phyloP scores from a whole-genome alignment of 108 stramenopile genomes.

The Discostella pseudostelligera region DNA sequence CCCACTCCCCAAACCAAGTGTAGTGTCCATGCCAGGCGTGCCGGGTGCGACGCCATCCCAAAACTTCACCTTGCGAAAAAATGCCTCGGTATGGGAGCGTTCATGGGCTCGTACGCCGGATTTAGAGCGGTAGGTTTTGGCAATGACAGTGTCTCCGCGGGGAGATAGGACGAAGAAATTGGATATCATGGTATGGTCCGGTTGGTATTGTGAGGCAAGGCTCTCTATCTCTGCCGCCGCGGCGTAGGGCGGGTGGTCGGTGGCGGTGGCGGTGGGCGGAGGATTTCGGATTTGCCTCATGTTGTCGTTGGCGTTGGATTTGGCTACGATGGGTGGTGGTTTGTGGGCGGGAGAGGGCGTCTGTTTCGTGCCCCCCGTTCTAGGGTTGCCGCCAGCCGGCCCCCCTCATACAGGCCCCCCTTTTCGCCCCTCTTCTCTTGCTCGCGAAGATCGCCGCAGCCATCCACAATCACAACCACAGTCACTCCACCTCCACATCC shows the following conservation, averaged over 20 bases:
- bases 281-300: too few species aligned
- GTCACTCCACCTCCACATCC: too few species aligned
- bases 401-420: too few species aligned
- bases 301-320: too few species aligned
- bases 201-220: too few species aligned
- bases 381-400: too few species aligned
- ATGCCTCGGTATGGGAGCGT: constrained; percentile 89
- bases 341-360: too few species aligned
- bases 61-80: constrained; percentile 97
- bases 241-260: neutral
- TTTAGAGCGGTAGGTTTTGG: constrained; percentile 89
- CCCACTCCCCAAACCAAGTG: constrained; percentile 21
- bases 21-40: constrained; percentile 45
- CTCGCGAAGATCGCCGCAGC: too few species aligned
- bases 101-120: constrained; percentile 73
- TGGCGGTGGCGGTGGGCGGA: neutral
- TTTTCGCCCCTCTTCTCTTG: too few species aligned
- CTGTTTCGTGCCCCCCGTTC: too few species aligned
- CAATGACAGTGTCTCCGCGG: constrained; percentile 98
- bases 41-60: constrained; percentile 73
- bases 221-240: neutral
- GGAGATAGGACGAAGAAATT: constrained; percentile 98
- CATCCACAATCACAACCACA: too few species aligned
- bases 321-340: too few species aligned
- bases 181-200: constrained; percentile 62